These are phyloP conservation scores for Setaria italica DNA, from an alignment of 202 grass and related monocot species.

Conservation along the genomic window DNA sequence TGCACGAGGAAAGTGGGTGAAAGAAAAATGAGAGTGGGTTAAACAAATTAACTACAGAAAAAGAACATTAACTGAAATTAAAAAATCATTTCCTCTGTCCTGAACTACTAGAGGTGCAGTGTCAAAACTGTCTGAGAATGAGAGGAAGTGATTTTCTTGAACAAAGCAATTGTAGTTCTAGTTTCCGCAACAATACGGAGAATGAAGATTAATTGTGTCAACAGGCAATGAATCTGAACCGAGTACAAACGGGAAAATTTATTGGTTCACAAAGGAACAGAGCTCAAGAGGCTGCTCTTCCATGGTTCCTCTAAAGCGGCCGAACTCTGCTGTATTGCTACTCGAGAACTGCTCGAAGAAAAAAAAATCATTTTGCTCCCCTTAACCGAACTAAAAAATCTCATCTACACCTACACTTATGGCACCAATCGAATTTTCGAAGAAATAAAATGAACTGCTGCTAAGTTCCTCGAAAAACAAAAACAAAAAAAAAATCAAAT, in stretches of 20 bases:
- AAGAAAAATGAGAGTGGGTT: not conserved
- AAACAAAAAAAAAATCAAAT: not conserved
- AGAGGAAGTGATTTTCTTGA: not conserved
- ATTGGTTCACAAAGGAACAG: not conserved
- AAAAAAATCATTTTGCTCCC: not conserved
- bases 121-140: not conserved
- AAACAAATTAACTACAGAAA: not conserved
- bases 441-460: not conserved
- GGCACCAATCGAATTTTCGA: not conserved
- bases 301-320: not conserved
- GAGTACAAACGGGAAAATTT: not conserved
- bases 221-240: not conserved
- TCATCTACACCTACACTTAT: not conserved
- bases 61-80: not conserved
- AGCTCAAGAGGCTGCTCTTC: not conserved
- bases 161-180: not conserved
- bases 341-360: not conserved
- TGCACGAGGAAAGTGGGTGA: conserved; percentile 5
- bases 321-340: not conserved
- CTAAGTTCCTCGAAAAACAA: not conserved
- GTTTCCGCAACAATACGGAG: not conserved
- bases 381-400: not conserved
- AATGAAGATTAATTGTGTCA: not conserved
- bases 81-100: not conserved
- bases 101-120: not conserved